Evolutionary conservation across 805 yeast species (phyloP), one percentile per base, ranked within the genome.

Genomic region (Yarrowia deformans): DNA sequence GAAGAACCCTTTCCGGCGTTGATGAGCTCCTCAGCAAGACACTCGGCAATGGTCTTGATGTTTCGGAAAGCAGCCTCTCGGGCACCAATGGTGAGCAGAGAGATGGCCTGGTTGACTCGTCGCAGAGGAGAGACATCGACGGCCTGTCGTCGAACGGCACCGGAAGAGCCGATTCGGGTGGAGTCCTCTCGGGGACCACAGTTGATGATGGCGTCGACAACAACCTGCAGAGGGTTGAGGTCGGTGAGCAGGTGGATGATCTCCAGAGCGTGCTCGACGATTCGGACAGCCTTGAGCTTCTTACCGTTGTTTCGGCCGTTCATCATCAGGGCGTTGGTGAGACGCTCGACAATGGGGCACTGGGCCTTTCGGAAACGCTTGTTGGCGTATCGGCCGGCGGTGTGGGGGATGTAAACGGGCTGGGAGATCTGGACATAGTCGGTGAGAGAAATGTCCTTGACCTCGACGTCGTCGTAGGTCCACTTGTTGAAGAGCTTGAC

Each of bases 241-340:
- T 94, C 99, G 79, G 99, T 93, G 82, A 96, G 89, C 77, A 95
- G 93, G 88, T 89, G 83, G 85, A 95, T 89, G 88, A 95, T 95
- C 85, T 95, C 99, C 82, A 95, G 87, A 79, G 99, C 94, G 89
- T 95, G 99, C 89, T 96, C 91, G 84, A 95, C 93, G 83, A 95
- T 95, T 90, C 98, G 93, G 79, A 95, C 98, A 79, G 99, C 99
- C 91, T 94, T 93, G 84, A 96, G 91, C 88, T 95, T 95, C 90
- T 95, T 95, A 90, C 99, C 99, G 90, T 96, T 95, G 96, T 95
- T 95, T 89, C 98, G 94, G 88, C 99, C 99, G 90, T 95, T 93
- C 99, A 95, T 95, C 99, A 95, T 95, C 83, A 95, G 88, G 75
- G 99, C 90, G 94, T 95, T 94, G 85, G 98, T 94, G 84, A 95